A percentile compares a stretch with the other conserved stretches of the same genome.
These are phyloP conservation scores for Phalaenopsis aphrodite DNA, from an alignment of 106 monocot genomes.

Conservation along the genomic window DNA sequence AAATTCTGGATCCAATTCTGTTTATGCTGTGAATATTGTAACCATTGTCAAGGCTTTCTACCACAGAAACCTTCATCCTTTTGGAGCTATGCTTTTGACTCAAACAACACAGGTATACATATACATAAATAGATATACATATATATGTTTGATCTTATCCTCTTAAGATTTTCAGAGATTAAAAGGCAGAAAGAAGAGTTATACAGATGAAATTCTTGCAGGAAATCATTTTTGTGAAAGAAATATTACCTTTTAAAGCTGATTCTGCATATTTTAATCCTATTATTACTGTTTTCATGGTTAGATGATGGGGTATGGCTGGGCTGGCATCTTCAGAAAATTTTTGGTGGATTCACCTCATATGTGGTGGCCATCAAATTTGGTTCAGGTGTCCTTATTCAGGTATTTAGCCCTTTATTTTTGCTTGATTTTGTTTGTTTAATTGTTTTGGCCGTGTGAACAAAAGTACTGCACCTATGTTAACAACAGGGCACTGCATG, in stretches of 20 bases:
- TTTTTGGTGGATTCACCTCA: conserved; percentile 56
- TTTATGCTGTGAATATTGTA: conserved; percentile 13
- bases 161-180: background rate
- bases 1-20: background rate
- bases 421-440: background rate
- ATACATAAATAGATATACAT: background rate
- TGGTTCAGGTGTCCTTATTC: conserved; percentile 61
- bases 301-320: conserved; percentile 62
- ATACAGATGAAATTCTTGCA: background rate
- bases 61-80: conserved; percentile 7
- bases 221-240: background rate
- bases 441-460: too few species aligned
- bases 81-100: conserved; percentile 14
- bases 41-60: conserved; percentile 24
- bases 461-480: too few species aligned
- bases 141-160: background rate
- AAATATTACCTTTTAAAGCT: too few species aligned
- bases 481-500: conserved; percentile 44
- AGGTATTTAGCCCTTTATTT: conserved; percentile 16
- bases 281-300: background rate
- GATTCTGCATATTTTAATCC: background rate
- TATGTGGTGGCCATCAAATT: conserved; percentile 65
- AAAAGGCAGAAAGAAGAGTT: too few species aligned
- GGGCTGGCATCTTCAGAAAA: conserved; percentile 53
- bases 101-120: conserved; percentile 11